Base-by-base conservation (phyloP, 805 yeast genomes). In the Metschnikowia dekortorum region DNA sequence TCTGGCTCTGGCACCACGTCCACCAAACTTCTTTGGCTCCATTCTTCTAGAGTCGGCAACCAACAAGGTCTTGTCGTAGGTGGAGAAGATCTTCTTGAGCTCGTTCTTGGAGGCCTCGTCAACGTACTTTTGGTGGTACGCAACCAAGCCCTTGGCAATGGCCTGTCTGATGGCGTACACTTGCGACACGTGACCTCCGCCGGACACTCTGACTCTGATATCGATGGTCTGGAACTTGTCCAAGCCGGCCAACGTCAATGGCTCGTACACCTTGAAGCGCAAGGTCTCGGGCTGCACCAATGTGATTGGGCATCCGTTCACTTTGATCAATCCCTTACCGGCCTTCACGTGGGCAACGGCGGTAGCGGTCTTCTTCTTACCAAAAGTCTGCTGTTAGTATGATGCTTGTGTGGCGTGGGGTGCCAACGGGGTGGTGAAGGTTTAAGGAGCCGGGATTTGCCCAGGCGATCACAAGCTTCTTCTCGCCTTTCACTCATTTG, bases 11-110 rank as follows among this genome's bases (percentile, higher is more conserved):
- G 99, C 99, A 89, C 99, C 99, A 80, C 96, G 96, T 85, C 99
- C 99, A 85, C 99, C 99, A 84, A 94, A 94, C 85, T 94, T 94
- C 97, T 94, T 94, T 86, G 99, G 99, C 85, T 94, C 99, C 87
- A 91, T 86, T 87, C 96, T 92, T 88, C 99, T 90, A 70, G 97
- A 83, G 80, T 94, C 99, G 70, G 99, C 98, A 78, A 94, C 94
- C 82, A 94, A 87, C 77, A 94, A 87, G 77, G 98, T 89, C 85
- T 96, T 91, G 92, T 94, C 99, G 86, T 91, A 95, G 71, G 96
- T 74, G 64, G 92, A 84, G 82, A 91, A 89, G 70, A 95, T 86
- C 83, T 90, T 91, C 96, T 94, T 94, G 78, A 94, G 86, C 83
- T 92, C 98, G 83, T 92, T 92, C 89, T 94, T 94, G 69, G 97